A percentile compares a stretch with the other conserved stretches of the same genome.
Conservation (phyloP, 768 basidiomycete species). For the Asterophora parasitica region DNA sequence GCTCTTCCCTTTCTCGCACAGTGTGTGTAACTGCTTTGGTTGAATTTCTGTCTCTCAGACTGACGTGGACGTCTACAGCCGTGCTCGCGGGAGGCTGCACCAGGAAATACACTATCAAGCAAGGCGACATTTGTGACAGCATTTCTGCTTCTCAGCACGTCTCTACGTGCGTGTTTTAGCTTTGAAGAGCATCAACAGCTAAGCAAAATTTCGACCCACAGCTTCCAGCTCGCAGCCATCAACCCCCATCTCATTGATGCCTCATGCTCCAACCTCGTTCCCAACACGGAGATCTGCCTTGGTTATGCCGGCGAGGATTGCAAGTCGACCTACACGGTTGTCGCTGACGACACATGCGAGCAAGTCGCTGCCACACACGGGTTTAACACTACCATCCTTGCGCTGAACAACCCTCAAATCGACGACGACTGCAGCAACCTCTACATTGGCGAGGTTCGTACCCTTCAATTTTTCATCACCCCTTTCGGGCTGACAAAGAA, state of each 20-base stretch:
- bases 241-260: conserved; percentile 49
- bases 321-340: conserved; percentile 51
- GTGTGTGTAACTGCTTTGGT: conserved; percentile 25
- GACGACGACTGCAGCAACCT: conserved; percentile 53
- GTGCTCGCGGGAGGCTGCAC: conserved; percentile 41
- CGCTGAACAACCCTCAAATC: conserved; percentile 74
- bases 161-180: conserved; percentile 47
- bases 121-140: conserved; percentile 59
- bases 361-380: conserved; percentile 32
- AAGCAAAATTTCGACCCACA: conserved; percentile 20
- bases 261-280: conserved; percentile 54
- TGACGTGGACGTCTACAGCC: conserved; percentile 15
- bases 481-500: background rate
- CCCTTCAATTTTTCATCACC: background rate
- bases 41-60: background rate
- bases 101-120: conserved; percentile 54
- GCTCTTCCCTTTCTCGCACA: conserved; percentile 44
- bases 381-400: conserved; percentile 51
- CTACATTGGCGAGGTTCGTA: conserved; percentile 69
- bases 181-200: background rate
- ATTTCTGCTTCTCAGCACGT: conserved; percentile 60
- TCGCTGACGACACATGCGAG: conserved; percentile 54
- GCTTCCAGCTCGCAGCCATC: conserved; percentile 69
- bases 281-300: conserved; percentile 54
- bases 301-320: conserved; percentile 61